These are phyloP conservation scores for Amylocarpus encephaloides DNA, from an alignment of 2,329 filamentous ascomycete genomes.

Conservation along the genomic window DNA sequence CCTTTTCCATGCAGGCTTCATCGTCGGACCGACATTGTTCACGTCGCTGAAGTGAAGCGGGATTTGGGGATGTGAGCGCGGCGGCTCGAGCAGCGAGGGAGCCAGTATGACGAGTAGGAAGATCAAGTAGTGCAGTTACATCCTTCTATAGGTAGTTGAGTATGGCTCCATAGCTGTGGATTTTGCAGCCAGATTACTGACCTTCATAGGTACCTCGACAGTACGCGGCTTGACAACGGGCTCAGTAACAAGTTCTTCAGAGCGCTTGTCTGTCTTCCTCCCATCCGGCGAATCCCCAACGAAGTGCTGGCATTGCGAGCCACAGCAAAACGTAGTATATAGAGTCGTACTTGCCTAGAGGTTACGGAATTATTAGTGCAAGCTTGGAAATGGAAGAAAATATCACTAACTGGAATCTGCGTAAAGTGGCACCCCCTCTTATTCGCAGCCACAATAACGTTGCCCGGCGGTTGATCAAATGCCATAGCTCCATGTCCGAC, in stretches of 20 bases:
- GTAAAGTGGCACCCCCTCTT: neutral
- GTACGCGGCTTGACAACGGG: too few species aligned
- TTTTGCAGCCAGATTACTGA: neutral
- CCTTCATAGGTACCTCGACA: neutral
- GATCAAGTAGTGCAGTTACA: neutral
- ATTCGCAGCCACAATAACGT: neutral
- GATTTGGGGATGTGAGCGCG: neutral
- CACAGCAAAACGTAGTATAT: neutral
- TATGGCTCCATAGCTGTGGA: neutral
- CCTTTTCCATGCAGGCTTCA: neutral
- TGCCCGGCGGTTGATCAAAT: neutral
- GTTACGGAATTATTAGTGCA: neutral
- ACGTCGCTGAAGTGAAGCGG: neutral
- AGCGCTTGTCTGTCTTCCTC: neutral
- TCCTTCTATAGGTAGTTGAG: neutral
- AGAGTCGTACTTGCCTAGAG: neutral
- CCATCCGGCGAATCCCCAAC: neutral
- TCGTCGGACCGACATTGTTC: neutral
- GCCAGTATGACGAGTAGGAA: neutral
- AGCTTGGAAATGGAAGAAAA: too few species aligned
- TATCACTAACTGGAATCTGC: neutral
- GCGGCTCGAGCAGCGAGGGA: neutral
- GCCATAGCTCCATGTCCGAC: neutral
- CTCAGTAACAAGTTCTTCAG: neutral
- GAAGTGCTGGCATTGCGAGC: neutral